A percentile compares a stretch with the other conserved stretches of the same genome.
phyloP scores from a whole-genome alignment of 768 basidiomycete genomes.

The Nevesoporus exiguus region DNA sequence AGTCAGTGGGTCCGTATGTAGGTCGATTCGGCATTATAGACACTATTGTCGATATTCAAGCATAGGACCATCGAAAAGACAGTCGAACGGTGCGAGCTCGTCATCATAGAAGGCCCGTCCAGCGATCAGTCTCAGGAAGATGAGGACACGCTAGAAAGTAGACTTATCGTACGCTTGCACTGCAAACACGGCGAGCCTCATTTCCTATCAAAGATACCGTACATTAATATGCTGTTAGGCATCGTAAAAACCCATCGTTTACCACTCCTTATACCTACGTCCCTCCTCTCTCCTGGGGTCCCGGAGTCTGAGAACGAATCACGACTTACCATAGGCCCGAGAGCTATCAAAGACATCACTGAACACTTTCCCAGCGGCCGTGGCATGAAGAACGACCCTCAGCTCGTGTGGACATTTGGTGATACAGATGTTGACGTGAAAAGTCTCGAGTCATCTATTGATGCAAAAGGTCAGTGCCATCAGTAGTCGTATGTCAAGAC shows the following conservation, averaged over 20 bases:
- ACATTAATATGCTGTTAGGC: conserved; percentile 39
- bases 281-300: conserved; percentile 63
- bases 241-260: conserved; percentile 81
- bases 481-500: neutral
- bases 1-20: neutral
- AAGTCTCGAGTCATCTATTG: conserved; percentile 63
- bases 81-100: conserved; percentile 73
- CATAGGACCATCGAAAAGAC: conserved; percentile 73
- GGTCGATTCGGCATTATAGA: conserved; percentile 36
- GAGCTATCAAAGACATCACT: conserved; percentile 69
- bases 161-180: conserved; percentile 65
- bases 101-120: conserved; percentile 54
- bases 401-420: conserved; percentile 78
- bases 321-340: conserved; percentile 66
- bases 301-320: conserved; percentile 59
- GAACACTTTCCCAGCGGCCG: conserved; percentile 74
- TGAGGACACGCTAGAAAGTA: conserved; percentile 65
- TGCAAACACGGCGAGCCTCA: conserved; percentile 72
- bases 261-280: conserved; percentile 52
- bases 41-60: conserved; percentile 68
- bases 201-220: neutral
- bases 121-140: conserved; percentile 33
- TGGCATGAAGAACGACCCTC: conserved; percentile 66
- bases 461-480: conserved; percentile 51
- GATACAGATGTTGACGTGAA: conserved; percentile 65